These are phyloP conservation scores for Claviceps sp. DNA, from an alignment of 2,329 filamentous ascomycete species.

Conservation along the genomic window DNA sequence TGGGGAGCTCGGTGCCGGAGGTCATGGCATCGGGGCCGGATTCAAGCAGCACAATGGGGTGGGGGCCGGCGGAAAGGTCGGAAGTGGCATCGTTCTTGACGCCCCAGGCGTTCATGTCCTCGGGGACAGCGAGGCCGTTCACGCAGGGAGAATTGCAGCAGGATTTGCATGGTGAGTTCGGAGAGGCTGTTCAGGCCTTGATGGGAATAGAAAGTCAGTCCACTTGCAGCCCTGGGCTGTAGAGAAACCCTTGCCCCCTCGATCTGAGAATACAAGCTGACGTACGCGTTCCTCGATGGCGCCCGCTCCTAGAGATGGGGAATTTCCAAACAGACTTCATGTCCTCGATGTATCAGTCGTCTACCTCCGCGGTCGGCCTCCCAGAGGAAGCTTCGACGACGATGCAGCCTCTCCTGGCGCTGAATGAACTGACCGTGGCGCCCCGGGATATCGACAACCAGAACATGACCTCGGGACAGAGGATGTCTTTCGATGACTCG, in stretches of 20 bases:
- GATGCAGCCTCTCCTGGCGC: constrained; percentile 25
- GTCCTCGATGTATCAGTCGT: constrained; percentile 10
- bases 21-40: not conserved
- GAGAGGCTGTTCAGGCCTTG: not conserved
- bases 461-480: constrained; percentile 16
- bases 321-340: constrained; percentile 21
- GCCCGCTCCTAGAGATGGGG: constrained; percentile 14
- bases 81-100: constrained; percentile 14
- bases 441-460: constrained; percentile 30
- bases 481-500: constrained; percentile 26
- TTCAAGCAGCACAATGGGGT: no score
- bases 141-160: constrained; percentile 10
- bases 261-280: no score
- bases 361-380: constrained; percentile 3
- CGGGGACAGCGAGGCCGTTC: constrained; percentile 12
- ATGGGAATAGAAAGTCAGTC: no score
- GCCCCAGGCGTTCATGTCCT: constrained; percentile 26
- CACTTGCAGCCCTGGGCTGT: no score
- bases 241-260: no score
- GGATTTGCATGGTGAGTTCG: constrained; percentile 19
- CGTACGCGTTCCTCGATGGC: not conserved
- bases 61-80: not conserved
- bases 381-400: constrained; percentile 23
- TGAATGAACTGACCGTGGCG: constrained; percentile 17
- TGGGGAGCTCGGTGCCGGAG: constrained; percentile 12